Base-by-base conservation (phyloP, 352 stramenopile species). In the Phytophthora palmivora region DNA sequence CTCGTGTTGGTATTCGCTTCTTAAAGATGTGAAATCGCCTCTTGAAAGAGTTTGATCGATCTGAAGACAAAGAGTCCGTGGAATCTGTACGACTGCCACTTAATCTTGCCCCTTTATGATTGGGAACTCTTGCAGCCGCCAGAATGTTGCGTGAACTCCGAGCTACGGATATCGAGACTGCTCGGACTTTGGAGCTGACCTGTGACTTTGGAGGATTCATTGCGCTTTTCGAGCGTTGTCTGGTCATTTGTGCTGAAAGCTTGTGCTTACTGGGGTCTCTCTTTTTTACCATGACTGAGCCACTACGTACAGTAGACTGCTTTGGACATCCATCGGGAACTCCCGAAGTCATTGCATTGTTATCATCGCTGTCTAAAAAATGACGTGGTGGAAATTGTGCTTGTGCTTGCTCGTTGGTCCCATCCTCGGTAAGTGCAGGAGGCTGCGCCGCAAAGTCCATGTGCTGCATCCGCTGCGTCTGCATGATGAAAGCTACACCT, bases 391-490 rank as follows among this genome's bases (percentile, higher is more conserved):
- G 58, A 9, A 61, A 19, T 22, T 22, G 22, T 15, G 58, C 16
- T 2, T 22, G 18, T n/a, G 21, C 30, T 26, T 38, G 33, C 3
- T 63, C 37, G 33, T 39, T 45, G 3, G 7, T 14, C n/a, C 16
- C 22, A n/a, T 64, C 32, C 9, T 67, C 42, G 3, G n/a, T 24
- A 16, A 48, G 24, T 6, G 48, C 34, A 12, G 61, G 32, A 16
- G 56, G 42, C 50, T 63, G 39, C 15, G 46, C 58, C 18, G 66
- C 67, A 41, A 79, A 67, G 32, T 83, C 82, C 54, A 79, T 71
- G 50, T 58, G 66, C 0, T 71, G 65, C 63, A 94, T 78, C 10
- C 84, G 79, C 43, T 91, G 82, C 0, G 78, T 90, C 56, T 89
- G 81, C 54, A 84, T 67, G 14, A 92, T 78, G 59, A 94, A 92